Conservation (phyloP, 805 yeast species). For the Yarrowia sp. region DNA sequence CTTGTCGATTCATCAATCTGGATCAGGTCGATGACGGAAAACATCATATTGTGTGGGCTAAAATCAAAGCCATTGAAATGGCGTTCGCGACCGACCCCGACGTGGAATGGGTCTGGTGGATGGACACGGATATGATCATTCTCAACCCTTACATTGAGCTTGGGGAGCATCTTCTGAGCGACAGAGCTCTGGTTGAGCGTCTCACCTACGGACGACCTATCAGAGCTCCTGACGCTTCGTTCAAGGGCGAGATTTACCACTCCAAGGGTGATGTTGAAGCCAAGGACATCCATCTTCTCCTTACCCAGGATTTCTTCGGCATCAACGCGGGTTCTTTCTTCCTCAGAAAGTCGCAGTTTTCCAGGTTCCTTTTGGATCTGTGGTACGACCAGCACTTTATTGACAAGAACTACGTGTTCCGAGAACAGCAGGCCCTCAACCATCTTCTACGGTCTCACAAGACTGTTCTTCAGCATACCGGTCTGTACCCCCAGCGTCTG, state of each 20-base stretch:
- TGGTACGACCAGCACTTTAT: slow-evolving; percentile 47
- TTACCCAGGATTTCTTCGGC: slow-evolving; percentile 47
- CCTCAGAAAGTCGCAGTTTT: slow-evolving; percentile 44
- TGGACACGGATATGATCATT: slow-evolving; percentile 51
- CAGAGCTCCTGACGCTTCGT: slow-evolving; percentile 39
- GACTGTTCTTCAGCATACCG: slow-evolving; percentile 44
- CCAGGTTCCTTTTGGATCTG: slow-evolving; percentile 46
- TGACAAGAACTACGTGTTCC: slow-evolving; percentile 42
- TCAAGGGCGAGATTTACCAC: slow-evolving; percentile 30
- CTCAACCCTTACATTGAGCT: slow-evolving; percentile 48
- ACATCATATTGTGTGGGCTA: slow-evolving; percentile 48
- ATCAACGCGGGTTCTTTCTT: slow-evolving; percentile 51
- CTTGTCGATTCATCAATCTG: slow-evolving; percentile 47
- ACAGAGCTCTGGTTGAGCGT: slow-evolving; percentile 44
- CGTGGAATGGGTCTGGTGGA: slow-evolving; percentile 54
- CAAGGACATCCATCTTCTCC: slow-evolving; percentile 45
- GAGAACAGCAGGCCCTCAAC: slow-evolving; percentile 47
- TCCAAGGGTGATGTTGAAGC: slow-evolving; percentile 24
- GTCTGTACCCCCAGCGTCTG: slow-evolving; percentile 47
- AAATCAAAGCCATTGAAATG: slow-evolving; percentile 49
- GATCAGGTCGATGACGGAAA: slow-evolving; percentile 42
- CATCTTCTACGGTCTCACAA: slow-evolving; percentile 43
- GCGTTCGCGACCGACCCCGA: slow-evolving; percentile 48
- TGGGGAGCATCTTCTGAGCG: slow-evolving; percentile 47
- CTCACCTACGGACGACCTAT: slow-evolving; percentile 45